These are phyloP conservation scores for Iris pallida DNA, from an alignment of 116 monocot species.

Conservation along the genomic window DNA sequence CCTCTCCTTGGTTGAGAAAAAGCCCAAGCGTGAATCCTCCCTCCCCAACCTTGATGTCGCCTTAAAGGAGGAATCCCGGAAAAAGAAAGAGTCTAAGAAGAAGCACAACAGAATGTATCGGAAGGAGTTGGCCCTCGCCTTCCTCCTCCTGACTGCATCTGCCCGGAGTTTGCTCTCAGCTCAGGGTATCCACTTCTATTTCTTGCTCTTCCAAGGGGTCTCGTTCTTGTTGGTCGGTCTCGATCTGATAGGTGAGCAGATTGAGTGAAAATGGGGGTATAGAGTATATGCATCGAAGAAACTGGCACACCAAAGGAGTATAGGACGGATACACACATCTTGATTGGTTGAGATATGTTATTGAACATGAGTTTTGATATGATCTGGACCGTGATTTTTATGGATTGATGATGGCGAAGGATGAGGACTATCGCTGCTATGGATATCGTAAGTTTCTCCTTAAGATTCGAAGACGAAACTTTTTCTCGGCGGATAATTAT, in stretches of 20 bases:
- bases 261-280: background rate
- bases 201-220: conserved; percentile 21
- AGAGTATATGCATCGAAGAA: background rate
- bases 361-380: too few species aligned
- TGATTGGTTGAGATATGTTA: too few species aligned
- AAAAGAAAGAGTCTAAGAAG: conserved; percentile 20
- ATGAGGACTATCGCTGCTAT: too few species aligned
- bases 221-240: conserved; percentile 20
- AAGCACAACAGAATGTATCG: conserved; percentile 18
- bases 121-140: conserved; percentile 21
- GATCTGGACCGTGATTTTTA: too few species aligned
- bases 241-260: conserved; percentile 18
- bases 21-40: conserved; percentile 23
- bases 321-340: background rate
- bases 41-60: conserved; percentile 24
- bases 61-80: conserved; percentile 6
- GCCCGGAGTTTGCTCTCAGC: conserved; percentile 23
- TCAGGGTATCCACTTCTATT: conserved; percentile 22
- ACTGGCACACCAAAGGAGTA: background rate
- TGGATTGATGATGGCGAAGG: too few species aligned
- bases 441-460: too few species aligned
- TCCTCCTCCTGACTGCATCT: conserved; percentile 13
- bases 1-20: conserved; percentile 14
- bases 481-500: background rate
- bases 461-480: too few species aligned